Base-by-base conservation (phyloP, 1,284 basidiomycete species). In the Filobasidium uniguttulatum region DNA sequence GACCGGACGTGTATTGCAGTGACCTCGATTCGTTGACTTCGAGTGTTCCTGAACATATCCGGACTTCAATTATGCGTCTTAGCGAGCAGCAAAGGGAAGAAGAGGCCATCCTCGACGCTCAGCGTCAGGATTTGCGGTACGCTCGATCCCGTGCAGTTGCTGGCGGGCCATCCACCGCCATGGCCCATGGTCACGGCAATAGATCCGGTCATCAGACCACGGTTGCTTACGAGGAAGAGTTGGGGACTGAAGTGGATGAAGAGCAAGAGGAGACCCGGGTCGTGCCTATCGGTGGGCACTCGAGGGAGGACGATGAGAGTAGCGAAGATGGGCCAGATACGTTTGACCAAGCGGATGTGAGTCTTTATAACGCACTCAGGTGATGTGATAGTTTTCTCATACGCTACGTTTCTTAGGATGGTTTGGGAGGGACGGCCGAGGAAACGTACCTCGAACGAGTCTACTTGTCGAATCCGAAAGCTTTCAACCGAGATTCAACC, bases 401-500 rank as follows among this genome's bases (percentile, higher is more conserved):
- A 40, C 19, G n/a, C 9, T 17, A 44, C 23, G 36, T 31, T 20
- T 36, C 43, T 43, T 55, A 56, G 5, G 57, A 60, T 7, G 55
- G 50, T 23, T 56, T 26, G 31, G 37, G 48, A 48, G 43, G 43
- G 25, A 40, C 53, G 49, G 36, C 57, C 8, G 50, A 59, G 2
- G 83, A 88, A 56, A 79, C 76, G 2, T 74, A 80, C 31, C 71
- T 88, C 40, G 85, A 87, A 61, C 67, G 78, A 44, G 78, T 82
- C 9, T 93, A 90, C 65, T 71, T 89, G 34, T 71, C 74, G 19
- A 77, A 84, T 66, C 77, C 80, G 7, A 77, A 76, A 45, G 59
- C 84, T 20, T 91, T 91, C 61, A 78, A 82, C 26, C 71, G 84
- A n/a, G 83, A 87, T 64, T 74, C 75, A 0, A 70, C 71, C 36